A percentile compares a stretch with the other conserved stretches of the same genome.
Evolutionary conservation across 2,329 filamentous ascomycete species (phyloP).

Genomic region (Albifimbria verrucaria): DNA sequence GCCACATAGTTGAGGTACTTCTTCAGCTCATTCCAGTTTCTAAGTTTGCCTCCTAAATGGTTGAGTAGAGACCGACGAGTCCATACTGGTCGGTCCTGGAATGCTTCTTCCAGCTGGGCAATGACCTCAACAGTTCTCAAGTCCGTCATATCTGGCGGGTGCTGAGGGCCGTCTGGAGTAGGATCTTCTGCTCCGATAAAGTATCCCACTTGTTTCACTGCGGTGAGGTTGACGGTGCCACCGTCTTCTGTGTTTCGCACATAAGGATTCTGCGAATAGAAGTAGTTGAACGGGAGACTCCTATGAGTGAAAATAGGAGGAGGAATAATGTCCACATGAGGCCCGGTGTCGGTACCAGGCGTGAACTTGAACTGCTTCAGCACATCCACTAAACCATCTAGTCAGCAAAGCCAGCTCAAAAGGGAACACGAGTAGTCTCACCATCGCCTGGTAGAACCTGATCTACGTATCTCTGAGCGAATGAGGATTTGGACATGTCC

Average conservation of each 20-base stretch:
- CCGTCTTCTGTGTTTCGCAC: conserved; percentile 61
- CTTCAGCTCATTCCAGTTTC: conserved; percentile 60
- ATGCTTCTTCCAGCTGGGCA: conserved; percentile 58
- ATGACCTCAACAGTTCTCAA: conserved; percentile 63
- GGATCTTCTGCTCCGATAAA: conserved; percentile 61
- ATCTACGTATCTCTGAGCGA: conserved; percentile 69
- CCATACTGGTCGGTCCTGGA: conserved; percentile 77
- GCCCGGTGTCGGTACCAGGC: conserved; percentile 54
- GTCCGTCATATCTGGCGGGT: conserved; percentile 57
- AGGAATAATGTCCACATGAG: conserved; percentile 69
- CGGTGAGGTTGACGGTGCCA: conserved; percentile 56
- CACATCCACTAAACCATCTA: conserved; percentile 39
- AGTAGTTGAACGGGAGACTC: conserved; percentile 71
- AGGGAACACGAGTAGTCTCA: conserved; percentile 29
- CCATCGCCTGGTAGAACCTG: conserved; percentile 70
- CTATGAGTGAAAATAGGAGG: conserved; percentile 76
- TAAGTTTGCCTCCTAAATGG: conserved; percentile 51
- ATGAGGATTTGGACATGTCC: conserved; percentile 63
- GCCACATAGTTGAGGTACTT: conserved; percentile 79
- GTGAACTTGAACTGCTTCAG: conserved; percentile 64
- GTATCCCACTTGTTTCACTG: conserved; percentile 56
- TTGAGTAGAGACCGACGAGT: conserved; percentile 81
- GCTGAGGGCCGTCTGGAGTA: conserved; percentile 57
- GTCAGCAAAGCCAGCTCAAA: too few relatives aligned
- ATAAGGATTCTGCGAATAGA: conserved; percentile 82